Base-by-base conservation (phyloP, 1,139 yeast species). In the Diutina pseudorugosa region DNA sequence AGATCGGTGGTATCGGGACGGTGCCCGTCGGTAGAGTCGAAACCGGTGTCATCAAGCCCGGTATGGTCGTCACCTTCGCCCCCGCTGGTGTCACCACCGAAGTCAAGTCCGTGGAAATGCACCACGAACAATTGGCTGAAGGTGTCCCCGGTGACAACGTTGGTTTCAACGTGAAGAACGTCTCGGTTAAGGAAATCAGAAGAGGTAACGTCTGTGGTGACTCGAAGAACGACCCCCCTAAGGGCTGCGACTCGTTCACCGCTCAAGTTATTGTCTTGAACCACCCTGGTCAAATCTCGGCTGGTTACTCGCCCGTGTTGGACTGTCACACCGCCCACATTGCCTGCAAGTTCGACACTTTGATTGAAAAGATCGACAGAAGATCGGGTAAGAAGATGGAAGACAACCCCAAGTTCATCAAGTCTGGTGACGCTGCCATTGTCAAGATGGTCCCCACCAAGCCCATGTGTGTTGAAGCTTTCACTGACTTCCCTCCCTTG, bases 381-480 rank as follows among this genome's bases (percentile, higher is more conserved):
- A 85, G 95, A 80, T 78, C 94, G 65, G 94, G 94, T 83, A 87
- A 87, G 88, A 76, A 75, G 70, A 70, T 81, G 70, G 95, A 87
- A 81, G 89, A 82, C 68, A 62, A 69, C 70, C 95, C 95, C 71
- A 85, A 86, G 79, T 83, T 79, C 82, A 74, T 86, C 79, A 86
- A 87, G 83, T 83, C 94, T 60, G 95, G 95, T 83, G 95, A 87
- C 70, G 91, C 95, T 72, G 93, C 94, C 70, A 84, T 85, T 69
- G 95, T 86, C 73, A 85, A 82, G 82, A 81, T 87, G 83, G 77
- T 85, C 64, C 95, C 95, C 76, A 78, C 94, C 75, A 88, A 88
- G 88, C 96, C 96, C 74, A 85, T 88, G 95, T 87, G 94, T 80
- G 96, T 88, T 74, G 96, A 88, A 83, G 82, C 95, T 68, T 88